Percentiles rank a stretch among this genome's conserved stretches.
Conservation (phyloP, 164 flowering plant species). For the Vitis riparia region DNA sequence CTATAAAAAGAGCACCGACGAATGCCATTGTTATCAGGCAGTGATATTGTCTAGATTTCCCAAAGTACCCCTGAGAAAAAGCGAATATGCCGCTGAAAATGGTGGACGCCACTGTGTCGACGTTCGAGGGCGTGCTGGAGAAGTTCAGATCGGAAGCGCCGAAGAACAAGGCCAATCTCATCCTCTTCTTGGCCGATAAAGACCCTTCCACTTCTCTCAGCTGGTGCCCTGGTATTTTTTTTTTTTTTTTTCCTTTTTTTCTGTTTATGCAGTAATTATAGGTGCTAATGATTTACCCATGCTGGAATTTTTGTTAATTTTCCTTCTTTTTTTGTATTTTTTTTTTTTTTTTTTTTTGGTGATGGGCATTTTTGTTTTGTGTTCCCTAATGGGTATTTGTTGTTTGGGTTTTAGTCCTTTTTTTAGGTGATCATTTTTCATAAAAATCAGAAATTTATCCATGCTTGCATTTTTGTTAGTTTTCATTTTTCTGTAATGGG, state of each 20-base stretch:
- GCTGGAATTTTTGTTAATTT: neutral
- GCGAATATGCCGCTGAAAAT: conserved; percentile 63
- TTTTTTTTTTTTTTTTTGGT: too few species aligned
- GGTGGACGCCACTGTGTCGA: conserved; percentile 63
- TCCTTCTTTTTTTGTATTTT: neutral
- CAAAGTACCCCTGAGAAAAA: neutral
- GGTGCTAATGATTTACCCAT: neutral
- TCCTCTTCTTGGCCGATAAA: conserved; percentile 89
- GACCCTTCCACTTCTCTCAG: conserved; percentile 84
- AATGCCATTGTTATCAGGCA: neutral
- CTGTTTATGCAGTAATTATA: neutral
- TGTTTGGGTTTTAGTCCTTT: too few species aligned
- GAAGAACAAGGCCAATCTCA: conserved; percentile 58
- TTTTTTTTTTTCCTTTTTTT: neutral
- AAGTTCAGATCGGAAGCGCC: conserved; percentile 61
- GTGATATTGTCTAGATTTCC: neutral
- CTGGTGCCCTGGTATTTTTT: conserved; percentile 90
- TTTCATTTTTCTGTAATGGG: too few species aligned
- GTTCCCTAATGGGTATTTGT: too few species aligned
- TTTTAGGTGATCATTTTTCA: too few species aligned
- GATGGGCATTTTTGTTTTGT: too few species aligned
- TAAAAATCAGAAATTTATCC: too few species aligned
- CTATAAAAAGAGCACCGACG: neutral
- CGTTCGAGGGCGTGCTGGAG: conserved; percentile 56
- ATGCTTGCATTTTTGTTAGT: too few species aligned